Evolutionary conservation across 495 filamentous ascomycete species (phyloP).

Genomic region (Talaromyces stipitatus): DNA sequence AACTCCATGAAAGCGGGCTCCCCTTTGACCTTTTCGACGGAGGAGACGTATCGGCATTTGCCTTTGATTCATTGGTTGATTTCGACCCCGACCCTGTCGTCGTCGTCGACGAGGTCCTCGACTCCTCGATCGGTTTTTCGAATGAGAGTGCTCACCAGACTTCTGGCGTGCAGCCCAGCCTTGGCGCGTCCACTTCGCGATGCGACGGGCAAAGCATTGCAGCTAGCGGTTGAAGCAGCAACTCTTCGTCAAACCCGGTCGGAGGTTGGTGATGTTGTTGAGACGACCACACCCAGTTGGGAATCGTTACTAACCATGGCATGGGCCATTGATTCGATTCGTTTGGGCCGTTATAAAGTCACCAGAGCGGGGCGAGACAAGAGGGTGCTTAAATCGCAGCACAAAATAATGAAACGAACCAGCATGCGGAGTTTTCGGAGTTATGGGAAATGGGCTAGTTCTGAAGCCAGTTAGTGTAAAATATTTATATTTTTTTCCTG

Average conservation of each 20-base stretch:
- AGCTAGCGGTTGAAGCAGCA: conserved; percentile 43
- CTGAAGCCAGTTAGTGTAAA: neutral
- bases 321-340: conserved; percentile 40
- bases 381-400: neutral
- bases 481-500: neutral
- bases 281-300: conserved; percentile 32
- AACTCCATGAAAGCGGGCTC: conserved; percentile 69
- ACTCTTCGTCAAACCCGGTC: conserved; percentile 23
- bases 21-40: conserved; percentile 56
- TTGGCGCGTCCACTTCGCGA: conserved; percentile 85
- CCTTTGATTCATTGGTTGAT: conserved; percentile 81
- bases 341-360: conserved; percentile 6
- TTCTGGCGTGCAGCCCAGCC: conserved; percentile 77
- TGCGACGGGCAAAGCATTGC: conserved; percentile 88
- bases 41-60: conserved; percentile 53
- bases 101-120: conserved; percentile 32
- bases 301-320: conserved; percentile 39
- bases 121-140: conserved; percentile 45
- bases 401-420: conserved; percentile 5
- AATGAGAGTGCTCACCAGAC: conserved; percentile 48
- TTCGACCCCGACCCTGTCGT: conserved; percentile 56
- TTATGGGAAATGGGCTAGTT: neutral
- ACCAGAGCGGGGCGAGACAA: neutral
- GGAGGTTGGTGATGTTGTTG: conserved; percentile 16
- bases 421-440: conserved; percentile 5